Conservation (phyloP, 306 rosid genomes). For the Astragalus glycyphyllos region DNA sequence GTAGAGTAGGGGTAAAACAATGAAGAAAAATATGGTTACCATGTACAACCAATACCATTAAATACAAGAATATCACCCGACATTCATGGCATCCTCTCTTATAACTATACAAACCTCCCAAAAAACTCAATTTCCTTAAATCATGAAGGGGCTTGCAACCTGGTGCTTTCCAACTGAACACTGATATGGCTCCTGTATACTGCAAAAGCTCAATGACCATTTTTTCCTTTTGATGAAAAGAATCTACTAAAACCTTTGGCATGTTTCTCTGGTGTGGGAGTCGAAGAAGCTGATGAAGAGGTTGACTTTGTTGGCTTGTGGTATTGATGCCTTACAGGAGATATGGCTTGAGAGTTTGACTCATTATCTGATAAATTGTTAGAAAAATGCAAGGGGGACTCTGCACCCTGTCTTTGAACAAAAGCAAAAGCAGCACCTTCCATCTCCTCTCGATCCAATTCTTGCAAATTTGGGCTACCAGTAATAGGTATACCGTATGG, state of each 20-base stretch:
- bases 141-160: slow-evolving; percentile 37
- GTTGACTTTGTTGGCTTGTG: slow-evolving; percentile 73
- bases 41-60: slow-evolving; percentile 67
- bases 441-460: slow-evolving; percentile 56
- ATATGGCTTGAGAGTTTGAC: slow-evolving; percentile 51
- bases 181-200: slow-evolving; percentile 35
- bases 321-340: slow-evolving; percentile 58
- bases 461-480: slow-evolving; percentile 59
- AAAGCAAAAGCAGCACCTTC: slow-evolving; percentile 58
- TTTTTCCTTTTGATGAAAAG: slow-evolving; percentile 88
- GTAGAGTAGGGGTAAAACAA: background rate
- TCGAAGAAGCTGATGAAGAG: slow-evolving; percentile 76
- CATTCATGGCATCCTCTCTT: slow-evolving; percentile 47
- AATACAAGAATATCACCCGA: slow-evolving; percentile 62
- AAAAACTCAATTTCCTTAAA: slow-evolving; percentile 31
- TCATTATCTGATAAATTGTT: slow-evolving; percentile 68
- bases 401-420: slow-evolving; percentile 57
- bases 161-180: slow-evolving; percentile 38
- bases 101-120: slow-evolving; percentile 43
- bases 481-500: slow-evolving; percentile 52
- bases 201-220: slow-evolving; percentile 61
- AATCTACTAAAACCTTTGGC: slow-evolving; percentile 85
- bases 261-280: slow-evolving; percentile 88
- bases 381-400: slow-evolving; percentile 63
- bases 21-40: slow-evolving; percentile 65